Percentiles rank a stretch among this genome's conserved stretches.
Evolutionary conservation across 2,329 filamentous ascomycete species (phyloP).

Genomic region (Colletotrichum theobromicola): DNA sequence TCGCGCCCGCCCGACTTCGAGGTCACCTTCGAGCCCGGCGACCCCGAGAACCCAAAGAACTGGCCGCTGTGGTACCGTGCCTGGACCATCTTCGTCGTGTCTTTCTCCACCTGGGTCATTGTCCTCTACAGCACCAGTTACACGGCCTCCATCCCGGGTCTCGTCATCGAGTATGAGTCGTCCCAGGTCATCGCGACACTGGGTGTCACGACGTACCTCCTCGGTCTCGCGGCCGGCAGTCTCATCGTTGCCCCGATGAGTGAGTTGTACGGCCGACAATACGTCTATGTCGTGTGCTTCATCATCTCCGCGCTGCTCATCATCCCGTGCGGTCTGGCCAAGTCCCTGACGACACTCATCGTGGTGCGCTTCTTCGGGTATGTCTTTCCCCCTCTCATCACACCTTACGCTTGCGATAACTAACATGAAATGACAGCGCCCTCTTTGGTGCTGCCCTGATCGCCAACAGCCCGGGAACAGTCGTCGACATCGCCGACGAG

Average conservation of each 20-base stretch:
- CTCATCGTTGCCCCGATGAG: conserved; percentile 76
- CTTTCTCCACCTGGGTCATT: conserved; percentile 52
- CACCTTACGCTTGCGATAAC: accelerated
- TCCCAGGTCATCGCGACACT: conserved; percentile 69
- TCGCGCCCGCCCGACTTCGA: conserved; percentile 68
- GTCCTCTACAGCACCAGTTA: conserved; percentile 82
- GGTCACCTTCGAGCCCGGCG: conserved; percentile 71
- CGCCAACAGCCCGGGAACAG: conserved; percentile 80
- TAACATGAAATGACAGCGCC: not conserved
- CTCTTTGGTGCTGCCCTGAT: conserved; percentile 82
- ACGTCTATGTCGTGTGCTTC: conserved; percentile 73
- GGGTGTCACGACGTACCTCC: conserved; percentile 79
- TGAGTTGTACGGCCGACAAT: conserved; percentile 71
- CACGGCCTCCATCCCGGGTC: conserved; percentile 72
- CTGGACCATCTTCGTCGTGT: conserved; percentile 50
- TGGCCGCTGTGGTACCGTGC: conserved; percentile 62
- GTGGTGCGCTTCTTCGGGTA: conserved; percentile 75
- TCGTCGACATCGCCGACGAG: conserved; percentile 83
- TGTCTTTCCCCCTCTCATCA: conserved; percentile 29
- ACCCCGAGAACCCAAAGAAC: conserved; percentile 69
- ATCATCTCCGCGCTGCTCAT: conserved; percentile 70
- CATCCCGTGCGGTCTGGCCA: conserved; percentile 73
- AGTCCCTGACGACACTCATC: conserved; percentile 72
- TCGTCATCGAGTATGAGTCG: conserved; percentile 70
- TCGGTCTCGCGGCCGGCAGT: conserved; percentile 75